Base-by-base conservation (phyloP, 139 green algal species). In the Volvox africanus region DNA sequence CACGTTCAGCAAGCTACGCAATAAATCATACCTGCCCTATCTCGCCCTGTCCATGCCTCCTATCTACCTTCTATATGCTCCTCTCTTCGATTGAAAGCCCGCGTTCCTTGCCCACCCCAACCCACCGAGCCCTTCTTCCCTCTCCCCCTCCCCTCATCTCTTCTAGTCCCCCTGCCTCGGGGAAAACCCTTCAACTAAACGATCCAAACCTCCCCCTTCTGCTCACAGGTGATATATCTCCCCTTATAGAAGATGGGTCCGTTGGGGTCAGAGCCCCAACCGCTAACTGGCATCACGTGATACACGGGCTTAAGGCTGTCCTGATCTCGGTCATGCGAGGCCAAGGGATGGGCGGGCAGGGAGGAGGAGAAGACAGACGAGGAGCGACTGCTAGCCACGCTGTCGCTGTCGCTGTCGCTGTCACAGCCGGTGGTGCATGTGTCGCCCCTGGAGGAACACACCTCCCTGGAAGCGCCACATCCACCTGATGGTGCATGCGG, bases 261-360 rank as follows among this genome's bases (percentile, higher is more conserved):
- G 61, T 97, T 96, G 30, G 96, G 96, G 82, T 98, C 96, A 86
- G 96, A 97, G 28, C 96, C 86, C 96, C 96, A 97, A 21, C 95
- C 95, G 9, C 55, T 80, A 30, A 62, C 61, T 14, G 95, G 91
- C 84, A 95, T 94, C 3, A 96, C 73, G 69, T 97, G 96, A 87
- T 92, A 97, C 21, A 90, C 44, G 0, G 95, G 95, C 37, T 95
- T 91, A 35, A 93, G 65, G 18, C 75, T 89, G 50, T 94, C 91
- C 50, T 82, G 62, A 21, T 93, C 84, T 36, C 50, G 33, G 61
- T 87, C 91, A 44, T 92, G 84, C 22, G 79, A 36, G 71, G 71
- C 24, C 26, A 21, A 79, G 44, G 44, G 44, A 9, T 55, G 9
- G 71, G 71, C 71, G 71, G 71, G 9, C 71, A 12, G 16, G 2